These are phyloP conservation scores for Pestalotiopsis sp. DNA, from an alignment of 2,329 filamentous ascomycete species.

Conservation along the genomic window DNA sequence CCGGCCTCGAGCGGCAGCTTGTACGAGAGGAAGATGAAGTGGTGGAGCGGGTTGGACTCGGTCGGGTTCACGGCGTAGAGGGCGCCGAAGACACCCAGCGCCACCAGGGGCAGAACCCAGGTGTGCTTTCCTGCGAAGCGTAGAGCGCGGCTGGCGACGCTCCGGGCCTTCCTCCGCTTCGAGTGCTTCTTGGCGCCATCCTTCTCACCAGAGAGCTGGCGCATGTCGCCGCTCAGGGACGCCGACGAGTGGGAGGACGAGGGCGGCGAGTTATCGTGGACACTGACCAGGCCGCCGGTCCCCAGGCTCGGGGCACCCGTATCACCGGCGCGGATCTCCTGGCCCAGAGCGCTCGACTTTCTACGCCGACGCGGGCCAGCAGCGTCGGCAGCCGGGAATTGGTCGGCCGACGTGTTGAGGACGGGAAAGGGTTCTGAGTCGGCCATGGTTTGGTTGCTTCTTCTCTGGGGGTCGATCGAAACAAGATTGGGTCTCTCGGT, in stretches of 20 bases:
- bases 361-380: constrained; percentile 49
- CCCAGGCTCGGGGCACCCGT: constrained; percentile 58
- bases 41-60: constrained; percentile 76
- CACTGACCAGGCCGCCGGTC: constrained; percentile 53
- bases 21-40: constrained; percentile 91
- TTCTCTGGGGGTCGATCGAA: background rate
- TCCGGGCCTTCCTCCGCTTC: constrained; percentile 59
- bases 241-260: constrained; percentile 21
- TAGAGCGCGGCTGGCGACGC: constrained; percentile 56
- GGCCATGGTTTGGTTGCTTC: constrained; percentile 41
- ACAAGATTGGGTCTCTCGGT: background rate
- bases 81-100: constrained; percentile 65
- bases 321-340: constrained; percentile 57
- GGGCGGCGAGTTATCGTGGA: constrained; percentile 32
- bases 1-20: constrained; percentile 58
- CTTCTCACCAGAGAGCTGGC: constrained; percentile 23
- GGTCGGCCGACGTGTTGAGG: constrained; percentile 53
- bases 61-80: constrained; percentile 77
- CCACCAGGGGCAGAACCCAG: constrained; percentile 67
- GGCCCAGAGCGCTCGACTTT: constrained; percentile 58
- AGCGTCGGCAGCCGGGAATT: constrained; percentile 41
- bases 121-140: constrained; percentile 59
- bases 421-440: constrained; percentile 58
- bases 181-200: constrained; percentile 45
- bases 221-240: constrained; percentile 22